Conservation (phyloP, 176 grass and related monocot genomes). For the Carex myosuroides region DNA sequence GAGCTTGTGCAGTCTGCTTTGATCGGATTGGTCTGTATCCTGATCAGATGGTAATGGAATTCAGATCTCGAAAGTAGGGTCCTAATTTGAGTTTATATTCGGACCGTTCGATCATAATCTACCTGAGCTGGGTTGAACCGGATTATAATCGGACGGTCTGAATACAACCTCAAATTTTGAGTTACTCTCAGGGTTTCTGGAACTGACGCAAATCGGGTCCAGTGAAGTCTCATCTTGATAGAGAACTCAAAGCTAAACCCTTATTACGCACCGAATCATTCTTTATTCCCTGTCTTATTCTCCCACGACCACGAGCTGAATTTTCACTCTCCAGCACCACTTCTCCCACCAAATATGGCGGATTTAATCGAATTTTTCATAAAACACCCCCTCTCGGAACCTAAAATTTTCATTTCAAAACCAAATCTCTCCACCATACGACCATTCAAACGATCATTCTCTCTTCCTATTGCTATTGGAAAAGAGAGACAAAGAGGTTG, state of each 20-base stretch:
- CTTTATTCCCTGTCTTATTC: background rate
- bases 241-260: background rate
- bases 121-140: no score
- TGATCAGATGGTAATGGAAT: no score
- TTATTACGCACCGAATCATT: background rate
- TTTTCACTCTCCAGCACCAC: background rate
- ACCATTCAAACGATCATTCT: background rate
- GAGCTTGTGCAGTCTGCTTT: no score
- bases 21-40: no score
- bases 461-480: background rate
- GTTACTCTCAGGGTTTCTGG: no score
- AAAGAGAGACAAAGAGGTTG: background rate
- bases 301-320: background rate
- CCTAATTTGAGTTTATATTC: no score
- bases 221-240: no score
- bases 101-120: no score
- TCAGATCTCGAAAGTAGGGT: no score
- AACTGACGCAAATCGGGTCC: no score
- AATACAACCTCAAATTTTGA: no score
- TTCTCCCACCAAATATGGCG: background rate
- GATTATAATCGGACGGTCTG: no score
- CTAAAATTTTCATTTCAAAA: background rate
- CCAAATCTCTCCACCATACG: background rate
- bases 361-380: background rate
- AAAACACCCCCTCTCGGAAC: background rate